Evolutionary conservation across 805 yeast species (phyloP).

Genomic region (Cyberlindnera suaveolens): DNA sequence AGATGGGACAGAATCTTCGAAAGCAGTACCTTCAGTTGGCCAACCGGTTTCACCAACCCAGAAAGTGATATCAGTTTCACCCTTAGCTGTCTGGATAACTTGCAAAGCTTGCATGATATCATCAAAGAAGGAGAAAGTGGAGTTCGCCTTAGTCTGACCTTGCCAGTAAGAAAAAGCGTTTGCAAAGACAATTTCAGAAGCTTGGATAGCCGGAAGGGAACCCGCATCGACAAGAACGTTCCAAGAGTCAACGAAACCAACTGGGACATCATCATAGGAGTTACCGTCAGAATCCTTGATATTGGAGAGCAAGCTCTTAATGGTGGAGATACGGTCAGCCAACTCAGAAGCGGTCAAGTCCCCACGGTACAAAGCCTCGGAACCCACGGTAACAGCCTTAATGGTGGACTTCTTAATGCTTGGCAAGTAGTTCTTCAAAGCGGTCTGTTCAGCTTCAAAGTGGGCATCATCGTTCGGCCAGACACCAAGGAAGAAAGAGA

Average conservation of each 20-base stretch:
- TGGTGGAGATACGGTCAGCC: constrained; percentile 57
- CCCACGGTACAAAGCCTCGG: constrained; percentile 90
- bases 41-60: constrained; percentile 99
- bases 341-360: constrained; percentile 74
- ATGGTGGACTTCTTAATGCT: constrained; percentile 60
- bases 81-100: constrained; percentile 79
- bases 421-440: constrained; percentile 69
- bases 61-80: constrained; percentile 77
- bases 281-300: constrained; percentile 78
- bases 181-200: constrained; percentile 82
- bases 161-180: constrained; percentile 99
- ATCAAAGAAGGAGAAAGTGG: constrained; percentile 89
- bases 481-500: constrained; percentile 74
- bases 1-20: constrained; percentile 60
- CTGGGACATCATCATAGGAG: constrained; percentile 63
- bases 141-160: constrained; percentile 79
- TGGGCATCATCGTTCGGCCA: constrained; percentile 92
- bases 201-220: constrained; percentile 62
- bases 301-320: constrained; percentile 52
- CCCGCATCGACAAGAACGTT: constrained; percentile 80
- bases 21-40: constrained; percentile 83
- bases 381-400: constrained; percentile 81
- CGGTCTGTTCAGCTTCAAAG: constrained; percentile 66
- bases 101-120: constrained; percentile 98
- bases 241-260: constrained; percentile 97